phyloP scores from a whole-genome alignment of 495 filamentous ascomycete genomes.

The Xylaria palmicola region DNA sequence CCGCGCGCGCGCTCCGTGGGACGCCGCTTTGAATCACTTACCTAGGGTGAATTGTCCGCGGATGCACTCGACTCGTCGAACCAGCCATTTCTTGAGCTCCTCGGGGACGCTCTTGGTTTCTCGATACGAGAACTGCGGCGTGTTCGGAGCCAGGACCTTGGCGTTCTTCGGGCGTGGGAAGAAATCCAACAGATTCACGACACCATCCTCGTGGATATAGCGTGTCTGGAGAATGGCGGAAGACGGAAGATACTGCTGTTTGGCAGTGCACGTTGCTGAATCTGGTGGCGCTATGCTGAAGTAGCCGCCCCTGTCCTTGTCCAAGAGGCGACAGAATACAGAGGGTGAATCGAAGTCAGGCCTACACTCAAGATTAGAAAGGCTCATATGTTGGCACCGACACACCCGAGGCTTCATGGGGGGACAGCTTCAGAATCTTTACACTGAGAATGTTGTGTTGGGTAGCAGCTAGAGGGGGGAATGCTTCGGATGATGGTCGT shows the following conservation, averaged over 20 bases:
- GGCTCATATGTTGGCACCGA: neutral
- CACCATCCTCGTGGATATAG: constrained; percentile 69
- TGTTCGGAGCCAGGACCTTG: constrained; percentile 39
- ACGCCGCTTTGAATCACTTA: constrained; percentile 12
- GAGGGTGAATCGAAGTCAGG: constrained; percentile 67
- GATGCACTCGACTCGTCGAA: constrained; percentile 69
- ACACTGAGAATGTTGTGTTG: neutral
- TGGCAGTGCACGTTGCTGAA: constrained; percentile 54
- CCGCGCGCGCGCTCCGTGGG: neutral
- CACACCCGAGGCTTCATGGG: neutral
- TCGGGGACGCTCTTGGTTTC: constrained; percentile 51
- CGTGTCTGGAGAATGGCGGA: constrained; percentile 69
- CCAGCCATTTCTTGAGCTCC: constrained; percentile 58
- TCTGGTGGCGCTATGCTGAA: constrained; percentile 60
- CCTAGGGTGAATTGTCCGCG: constrained; percentile 58
- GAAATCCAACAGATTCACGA: constrained; percentile 69
- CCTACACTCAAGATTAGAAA: constrained; percentile 36
- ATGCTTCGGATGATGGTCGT: neutral
- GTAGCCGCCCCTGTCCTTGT: constrained; percentile 68
- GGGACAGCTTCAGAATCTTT: neutral
- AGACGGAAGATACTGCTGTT: constrained; percentile 67
- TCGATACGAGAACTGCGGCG: constrained; percentile 49
- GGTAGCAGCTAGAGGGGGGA: neutral
- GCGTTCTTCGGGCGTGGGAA: constrained; percentile 61
- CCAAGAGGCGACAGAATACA: constrained; percentile 65